A percentile compares a stretch with the other conserved stretches of the same genome.
These are phyloP conservation scores for Neonectria faginata DNA, from an alignment of 2,329 filamentous ascomycete species.

Conservation along the genomic window DNA sequence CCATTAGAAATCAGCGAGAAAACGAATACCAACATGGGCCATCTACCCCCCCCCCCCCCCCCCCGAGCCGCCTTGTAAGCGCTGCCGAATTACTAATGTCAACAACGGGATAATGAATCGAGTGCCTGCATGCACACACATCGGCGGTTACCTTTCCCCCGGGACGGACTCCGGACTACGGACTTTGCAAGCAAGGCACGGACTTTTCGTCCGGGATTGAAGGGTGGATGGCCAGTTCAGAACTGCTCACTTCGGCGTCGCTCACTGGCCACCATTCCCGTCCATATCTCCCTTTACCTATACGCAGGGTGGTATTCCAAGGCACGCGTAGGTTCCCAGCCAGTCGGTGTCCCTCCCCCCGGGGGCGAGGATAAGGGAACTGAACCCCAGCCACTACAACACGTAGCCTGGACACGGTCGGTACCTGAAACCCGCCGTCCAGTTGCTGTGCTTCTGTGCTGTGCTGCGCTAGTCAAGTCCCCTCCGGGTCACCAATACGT, in stretches of 20 bases:
- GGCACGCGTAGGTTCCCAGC: background rate
- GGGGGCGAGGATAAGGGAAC: background rate
- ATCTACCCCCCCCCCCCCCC: too few relatives aligned
- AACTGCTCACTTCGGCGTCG: background rate
- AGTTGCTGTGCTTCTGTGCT: background rate
- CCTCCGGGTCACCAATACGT: conserved; percentile 6
- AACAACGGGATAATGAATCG: too few relatives aligned
- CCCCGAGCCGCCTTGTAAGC: background rate
- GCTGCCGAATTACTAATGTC: too few relatives aligned
- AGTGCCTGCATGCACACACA: background rate
- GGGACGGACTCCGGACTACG: conserved; percentile 2
- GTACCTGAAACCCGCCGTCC: conserved; percentile 19
- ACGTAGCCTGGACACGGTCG: background rate
- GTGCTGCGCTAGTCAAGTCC: background rate
- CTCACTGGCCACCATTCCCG: background rate
- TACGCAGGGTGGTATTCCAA: too few relatives aligned
- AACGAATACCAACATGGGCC: too few relatives aligned
- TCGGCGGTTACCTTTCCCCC: conserved; percentile 9
- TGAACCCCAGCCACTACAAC: too few relatives aligned
- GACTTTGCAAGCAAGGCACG: background rate
- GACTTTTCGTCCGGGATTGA: too few relatives aligned
- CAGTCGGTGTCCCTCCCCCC: background rate
- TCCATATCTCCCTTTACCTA: too few relatives aligned
- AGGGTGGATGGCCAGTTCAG: background rate
- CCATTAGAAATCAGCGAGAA: too few relatives aligned